Evolutionary conservation across 495 filamentous ascomycete genomes (phyloP).

Genomic region (Aspergillus diversus): DNA sequence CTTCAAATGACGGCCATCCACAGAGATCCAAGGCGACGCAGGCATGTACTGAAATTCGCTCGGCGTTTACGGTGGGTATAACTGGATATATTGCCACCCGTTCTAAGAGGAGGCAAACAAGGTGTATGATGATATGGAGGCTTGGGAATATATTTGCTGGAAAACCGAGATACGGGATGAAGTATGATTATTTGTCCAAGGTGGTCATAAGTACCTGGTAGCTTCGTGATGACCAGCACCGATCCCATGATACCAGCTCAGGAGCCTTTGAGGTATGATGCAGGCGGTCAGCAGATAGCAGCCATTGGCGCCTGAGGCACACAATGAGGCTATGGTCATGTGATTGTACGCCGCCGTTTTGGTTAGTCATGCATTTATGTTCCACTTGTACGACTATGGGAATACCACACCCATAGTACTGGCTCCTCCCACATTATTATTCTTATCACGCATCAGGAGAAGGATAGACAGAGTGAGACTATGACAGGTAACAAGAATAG

Average conservation of each 20-base stretch:
- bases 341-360: not conserved
- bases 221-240: constrained; percentile 21
- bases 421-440: too few species aligned
- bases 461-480: too few species aligned
- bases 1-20: constrained; percentile 26
- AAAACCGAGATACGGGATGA: not conserved
- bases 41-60: too few species aligned
- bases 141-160: not conserved
- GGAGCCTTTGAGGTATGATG: constrained; percentile 27
- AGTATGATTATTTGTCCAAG: not conserved
- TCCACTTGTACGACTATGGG: not conserved
- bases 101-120: not conserved
- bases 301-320: constrained; percentile 11
- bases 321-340: not conserved
- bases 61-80: too few species aligned
- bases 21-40: not conserved
- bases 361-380: not conserved
- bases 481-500: not conserved
- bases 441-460: too few species aligned
- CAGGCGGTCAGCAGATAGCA: constrained; percentile 24
- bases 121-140: not conserved
- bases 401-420: not conserved
- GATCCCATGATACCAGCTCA: constrained; percentile 28
- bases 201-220: not conserved
- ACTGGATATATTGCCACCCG: too few species aligned